These are phyloP conservation scores for Pigoraptor vietnamica DNA, from an alignment of 78 protist genomes.

Conservation along the genomic window DNA sequence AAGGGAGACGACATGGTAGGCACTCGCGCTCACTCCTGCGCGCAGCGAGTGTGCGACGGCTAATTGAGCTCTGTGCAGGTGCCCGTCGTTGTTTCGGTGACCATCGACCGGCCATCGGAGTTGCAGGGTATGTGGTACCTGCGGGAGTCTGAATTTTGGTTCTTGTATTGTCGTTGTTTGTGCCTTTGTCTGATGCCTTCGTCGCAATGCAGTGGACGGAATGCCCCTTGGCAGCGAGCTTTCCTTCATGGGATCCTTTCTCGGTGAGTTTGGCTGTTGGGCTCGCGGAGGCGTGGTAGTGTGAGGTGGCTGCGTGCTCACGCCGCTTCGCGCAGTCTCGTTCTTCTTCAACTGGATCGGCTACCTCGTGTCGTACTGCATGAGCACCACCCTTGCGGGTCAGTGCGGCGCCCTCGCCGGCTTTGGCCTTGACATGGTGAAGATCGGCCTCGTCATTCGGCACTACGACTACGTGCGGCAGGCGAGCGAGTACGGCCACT, in stretches of 20 bases:
- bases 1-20: neutral
- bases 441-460: neutral
- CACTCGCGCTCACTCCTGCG: neutral
- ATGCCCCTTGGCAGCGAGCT: neutral
- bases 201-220: neutral
- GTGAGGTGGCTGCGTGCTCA: neutral
- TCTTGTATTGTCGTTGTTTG: neutral
- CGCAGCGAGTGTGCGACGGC: neutral
- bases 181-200: neutral
- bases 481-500: neutral
- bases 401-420: neutral
- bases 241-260: neutral
- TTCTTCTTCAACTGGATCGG: constrained; percentile 2
- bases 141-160: neutral
- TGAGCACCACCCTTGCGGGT: neutral
- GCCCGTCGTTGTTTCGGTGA: neutral
- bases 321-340: neutral
- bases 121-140: too few relatives aligned
- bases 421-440: neutral
- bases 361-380: neutral
- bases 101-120: neutral
- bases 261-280: neutral
- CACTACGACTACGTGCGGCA: neutral
- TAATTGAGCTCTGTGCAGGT: neutral
- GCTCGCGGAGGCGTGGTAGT: neutral